Base-by-base conservation (phyloP, 2,329 filamentous ascomycete genomes). In the Fusarium miscanthi region DNA sequence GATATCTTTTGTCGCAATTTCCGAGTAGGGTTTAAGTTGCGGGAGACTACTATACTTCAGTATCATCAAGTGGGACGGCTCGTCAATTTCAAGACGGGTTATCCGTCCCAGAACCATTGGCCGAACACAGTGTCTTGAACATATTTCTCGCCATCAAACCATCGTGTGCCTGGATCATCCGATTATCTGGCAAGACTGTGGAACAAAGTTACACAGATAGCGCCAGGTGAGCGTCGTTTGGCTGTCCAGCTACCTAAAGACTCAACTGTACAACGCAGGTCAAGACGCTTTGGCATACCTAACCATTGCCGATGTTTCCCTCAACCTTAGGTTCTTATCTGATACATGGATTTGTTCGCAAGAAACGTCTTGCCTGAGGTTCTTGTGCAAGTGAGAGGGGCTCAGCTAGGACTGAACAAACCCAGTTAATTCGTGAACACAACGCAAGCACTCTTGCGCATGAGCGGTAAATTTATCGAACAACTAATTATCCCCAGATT, bases 101-200 rank as follows among this genome's bases (percentile, higher is more conserved):
- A 52, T 38, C 43, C 37, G 23, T 66, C 59, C 66, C 48, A 59
- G n/a, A 58, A 40, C 42, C 56, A 61, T 51, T 51, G 53, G 59
- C 53, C 58, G 54, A 66, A 48, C 62, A 51, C 54, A 48, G 52
- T 67, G 49, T 71, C 57, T 73, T 59, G 60, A n/a, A 53, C 14
- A 23, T 48, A 45, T 53, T 19, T 38, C 21, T 68, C 40, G n/a
- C 33, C 33, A 56, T 45, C 13, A 33, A 54, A 38, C 31, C 38
- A 38, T 63, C 33, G 38, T 57, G 42, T 51, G 25, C 40, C 58
- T 45, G 40, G 23, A 54, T 48, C 59, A 49, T 59, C 63, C 51
- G 38, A 66, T 60, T 30, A 63, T 59, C 54, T 65, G 70, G 66
- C 59, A 66, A 64, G 37, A 58, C 59, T 76, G 70, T 66, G 59